These are phyloP conservation scores for Steccherinum ochraceum DNA, from an alignment of 768 basidiomycete genomes.

Conservation along the genomic window DNA sequence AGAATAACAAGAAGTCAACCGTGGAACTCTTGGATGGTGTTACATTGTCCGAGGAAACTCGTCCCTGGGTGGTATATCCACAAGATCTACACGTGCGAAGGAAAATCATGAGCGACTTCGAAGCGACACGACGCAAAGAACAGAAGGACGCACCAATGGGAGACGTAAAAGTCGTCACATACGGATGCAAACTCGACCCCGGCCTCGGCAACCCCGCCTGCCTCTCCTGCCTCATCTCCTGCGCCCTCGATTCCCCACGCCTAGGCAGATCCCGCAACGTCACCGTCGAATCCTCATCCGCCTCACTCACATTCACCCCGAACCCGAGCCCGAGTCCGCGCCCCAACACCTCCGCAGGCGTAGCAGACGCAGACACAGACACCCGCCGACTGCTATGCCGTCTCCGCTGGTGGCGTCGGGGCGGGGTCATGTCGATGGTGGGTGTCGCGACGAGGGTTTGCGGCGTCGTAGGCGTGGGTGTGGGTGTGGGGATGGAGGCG, in stretches of 20 bases:
- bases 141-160: constrained; percentile 27
- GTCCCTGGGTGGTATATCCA: constrained; percentile 12
- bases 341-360: not conserved
- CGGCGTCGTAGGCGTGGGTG: constrained; percentile 16
- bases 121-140: not conserved
- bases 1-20: not conserved
- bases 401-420: not conserved
- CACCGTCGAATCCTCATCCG: not conserved
- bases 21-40: not conserved
- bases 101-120: not conserved
- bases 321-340: not conserved
- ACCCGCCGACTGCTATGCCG: not conserved
- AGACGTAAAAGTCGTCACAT: constrained; percentile 31
- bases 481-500: constrained; percentile 22
- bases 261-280: not conserved
- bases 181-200: constrained; percentile 21
- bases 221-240: not conserved
- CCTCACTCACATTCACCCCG: not conserved
- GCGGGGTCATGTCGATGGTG: not conserved
- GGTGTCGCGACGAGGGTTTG: not conserved
- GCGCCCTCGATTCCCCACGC: no score
- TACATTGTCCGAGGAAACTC: constrained; percentile 14
- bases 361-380: not conserved
- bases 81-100: constrained; percentile 13
- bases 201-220: not conserved